phyloP scores from a whole-genome alignment of 306 rosid species.

The Cyamopsis tetragonoloba region DNA sequence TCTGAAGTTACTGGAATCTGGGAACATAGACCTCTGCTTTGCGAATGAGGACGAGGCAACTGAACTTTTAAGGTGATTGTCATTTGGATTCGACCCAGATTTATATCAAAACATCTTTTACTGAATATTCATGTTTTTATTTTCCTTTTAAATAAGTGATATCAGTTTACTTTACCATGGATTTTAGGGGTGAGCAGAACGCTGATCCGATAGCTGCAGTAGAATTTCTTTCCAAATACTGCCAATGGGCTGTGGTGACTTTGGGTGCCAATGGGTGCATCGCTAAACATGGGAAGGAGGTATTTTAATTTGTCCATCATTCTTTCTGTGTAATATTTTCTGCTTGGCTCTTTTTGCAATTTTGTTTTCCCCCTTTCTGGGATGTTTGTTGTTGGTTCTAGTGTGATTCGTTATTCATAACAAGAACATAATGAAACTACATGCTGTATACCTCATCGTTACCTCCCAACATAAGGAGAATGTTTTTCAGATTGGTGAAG shows the following conservation, averaged over 20 bases:
- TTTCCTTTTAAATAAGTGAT: slow-evolving; percentile 2
- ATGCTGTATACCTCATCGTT: background rate
- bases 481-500: background rate
- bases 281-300: slow-evolving; percentile 92
- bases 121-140: background rate
- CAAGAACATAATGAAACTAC: background rate
- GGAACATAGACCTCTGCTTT: slow-evolving; percentile 85
- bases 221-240: slow-evolving; percentile 69
- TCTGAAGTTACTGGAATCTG: slow-evolving; percentile 63
- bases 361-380: background rate
- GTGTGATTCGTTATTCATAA: slow-evolving; percentile 8
- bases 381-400: background rate
- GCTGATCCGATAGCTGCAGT: slow-evolving; percentile 56
- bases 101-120: background rate
- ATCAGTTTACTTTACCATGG: slow-evolving; percentile 24
- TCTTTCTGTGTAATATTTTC: background rate
- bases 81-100: background rate
- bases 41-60: slow-evolving; percentile 98
- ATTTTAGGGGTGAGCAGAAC: slow-evolving; percentile 51
- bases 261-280: slow-evolving; percentile 82
- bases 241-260: slow-evolving; percentile 92
- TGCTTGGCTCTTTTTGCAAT: background rate
- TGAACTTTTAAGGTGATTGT: slow-evolving; percentile 74
- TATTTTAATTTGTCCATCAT: slow-evolving; percentile 22
- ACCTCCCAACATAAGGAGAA: background rate